Evolutionary conservation across 345 rosid genomes (phyloP).

Genomic region (Erysimum cheiranthoides): DNA sequence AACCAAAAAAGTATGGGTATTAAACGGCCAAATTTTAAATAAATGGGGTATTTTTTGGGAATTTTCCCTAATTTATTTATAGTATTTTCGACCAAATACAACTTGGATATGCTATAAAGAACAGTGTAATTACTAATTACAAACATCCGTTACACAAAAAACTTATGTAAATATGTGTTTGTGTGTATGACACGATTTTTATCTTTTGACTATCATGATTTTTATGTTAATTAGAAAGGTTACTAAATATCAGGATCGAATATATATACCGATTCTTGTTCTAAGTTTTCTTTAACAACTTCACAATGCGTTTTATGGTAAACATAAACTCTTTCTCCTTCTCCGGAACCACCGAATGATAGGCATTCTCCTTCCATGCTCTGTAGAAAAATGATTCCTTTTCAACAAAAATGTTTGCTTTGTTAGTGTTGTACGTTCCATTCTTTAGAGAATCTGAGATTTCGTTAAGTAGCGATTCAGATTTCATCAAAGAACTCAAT

Average conservation of each 20-base stretch:
- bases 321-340: slow-evolving; percentile 46
- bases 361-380: slow-evolving; percentile 44
- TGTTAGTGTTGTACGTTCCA: slow-evolving; percentile 25
- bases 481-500: slow-evolving; percentile 38
- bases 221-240: background rate
- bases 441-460: slow-evolving; percentile 33
- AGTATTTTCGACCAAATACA: slow-evolving; percentile 20
- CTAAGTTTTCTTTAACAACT: slow-evolving; percentile 43
- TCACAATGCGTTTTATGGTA: slow-evolving; percentile 34
- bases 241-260: background rate
- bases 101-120: slow-evolving; percentile 18
- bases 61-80: no score
- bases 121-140: slow-evolving; percentile 20
- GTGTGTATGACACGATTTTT: background rate
- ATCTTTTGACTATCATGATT: background rate
- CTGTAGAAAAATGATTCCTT: slow-evolving; percentile 41
- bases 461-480: slow-evolving; percentile 38
- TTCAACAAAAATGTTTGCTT: slow-evolving; percentile 36
- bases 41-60: no score
- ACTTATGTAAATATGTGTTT: background rate
- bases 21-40: no score
- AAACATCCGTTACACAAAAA: background rate
- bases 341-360: slow-evolving; percentile 38
- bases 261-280: background rate
- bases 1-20: no score